Evolutionary conservation across 139 green algal species (phyloP).

Genomic region (Tetradesmus lagerheimii): DNA sequence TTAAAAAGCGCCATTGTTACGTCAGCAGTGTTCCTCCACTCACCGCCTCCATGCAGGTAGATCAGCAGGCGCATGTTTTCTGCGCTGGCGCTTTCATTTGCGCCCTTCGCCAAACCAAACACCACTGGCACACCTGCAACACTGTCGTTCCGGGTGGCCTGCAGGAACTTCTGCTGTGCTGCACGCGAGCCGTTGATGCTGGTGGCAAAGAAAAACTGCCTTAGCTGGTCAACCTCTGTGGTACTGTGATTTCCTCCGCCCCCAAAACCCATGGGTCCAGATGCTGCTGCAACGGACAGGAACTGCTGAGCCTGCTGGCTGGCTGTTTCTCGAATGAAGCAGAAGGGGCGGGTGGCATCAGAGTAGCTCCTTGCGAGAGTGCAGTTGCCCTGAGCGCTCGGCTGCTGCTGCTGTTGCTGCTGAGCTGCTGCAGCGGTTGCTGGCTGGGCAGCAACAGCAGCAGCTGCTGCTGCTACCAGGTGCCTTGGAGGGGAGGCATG

Average conservation of each 20-base stretch:
- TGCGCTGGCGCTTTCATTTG: neutral
- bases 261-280: neutral
- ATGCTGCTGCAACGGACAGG: neutral
- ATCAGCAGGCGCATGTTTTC: neutral
- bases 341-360: neutral
- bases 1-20: too few relatives aligned
- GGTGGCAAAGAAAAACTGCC: neutral
- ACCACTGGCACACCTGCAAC: conserved; percentile 36
- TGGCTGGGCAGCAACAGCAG: too few relatives aligned
- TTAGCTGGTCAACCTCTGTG: neutral
- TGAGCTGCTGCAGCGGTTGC: neutral
- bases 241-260: neutral
- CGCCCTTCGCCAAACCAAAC: neutral
- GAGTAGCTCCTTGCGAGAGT: neutral
- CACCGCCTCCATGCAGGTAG: conserved; percentile 34
- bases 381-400: neutral
- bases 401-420: neutral
- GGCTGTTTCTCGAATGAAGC: neutral
- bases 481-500: neutral
- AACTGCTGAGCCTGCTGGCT: neutral
- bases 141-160: neutral
- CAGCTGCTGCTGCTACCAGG: neutral
- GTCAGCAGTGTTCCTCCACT: neutral
- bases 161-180: neutral
- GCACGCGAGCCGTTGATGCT: neutral